Base-by-base conservation (phyloP, 129 eudicot species). In the Smallanthus sonchifolius region DNA sequence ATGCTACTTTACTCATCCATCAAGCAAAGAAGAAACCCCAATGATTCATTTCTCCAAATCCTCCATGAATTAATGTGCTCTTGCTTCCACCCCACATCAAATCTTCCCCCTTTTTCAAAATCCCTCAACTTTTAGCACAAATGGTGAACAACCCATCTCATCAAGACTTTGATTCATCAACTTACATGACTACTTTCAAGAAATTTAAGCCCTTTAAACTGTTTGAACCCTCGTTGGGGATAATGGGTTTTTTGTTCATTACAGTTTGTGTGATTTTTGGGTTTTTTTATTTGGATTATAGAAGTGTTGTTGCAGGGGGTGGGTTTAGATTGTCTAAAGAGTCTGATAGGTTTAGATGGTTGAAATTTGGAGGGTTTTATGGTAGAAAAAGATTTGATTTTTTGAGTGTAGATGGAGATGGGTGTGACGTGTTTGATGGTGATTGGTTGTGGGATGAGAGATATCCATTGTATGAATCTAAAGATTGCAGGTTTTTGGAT, bases 401-500 rank as follows among this genome's bases (percentile, higher is more conserved):
- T 81, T 86, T 86, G 88, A 84, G 90, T 75, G 91, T 66, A 40
- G 42, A 36, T 65, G 84, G 86, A 40, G 83, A 80, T 80, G 81
- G 85, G 72, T 94, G 98, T 85, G 92, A 94, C 30, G 83, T 91
- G 85, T 94, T 88, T 82, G 96, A 90, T 63, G 98, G 98, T 76
- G 98, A 91, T 80, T 94, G 98, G 98, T 80, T 86, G 83, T 94
- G 98, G 98, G 98, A 94, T 80, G 97, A 94, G 65, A 83, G 72
- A 15, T 91, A 94, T 86, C 98, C 98, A 6, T 76, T 94, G 88
- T 94, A 94, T 68, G 44, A 88, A 34, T 90, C 98, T 34, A 85
- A 13, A 72, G 84, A 86, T 85, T 94, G 98, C 67, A 83, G 82
- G 84, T 88, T 94, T 73, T 44, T 94, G 84, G 98, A 94, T 90